Evolutionary conservation across 495 filamentous ascomycete genomes (phyloP).

Genomic region (Cercophora sp.): DNA sequence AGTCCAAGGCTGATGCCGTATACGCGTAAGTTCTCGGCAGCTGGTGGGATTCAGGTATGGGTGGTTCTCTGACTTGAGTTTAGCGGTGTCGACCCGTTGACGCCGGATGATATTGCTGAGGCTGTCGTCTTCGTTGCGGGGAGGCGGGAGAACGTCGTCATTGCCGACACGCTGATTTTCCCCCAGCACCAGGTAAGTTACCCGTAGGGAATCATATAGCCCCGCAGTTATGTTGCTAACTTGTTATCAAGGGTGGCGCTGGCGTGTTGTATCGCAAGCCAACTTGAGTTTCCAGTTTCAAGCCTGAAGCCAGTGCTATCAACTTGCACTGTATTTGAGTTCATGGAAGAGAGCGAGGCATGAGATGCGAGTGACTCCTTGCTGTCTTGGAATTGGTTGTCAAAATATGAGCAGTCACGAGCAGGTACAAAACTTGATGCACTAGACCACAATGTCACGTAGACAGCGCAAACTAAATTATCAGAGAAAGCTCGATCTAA

Average conservation of each 20-base stretch:
- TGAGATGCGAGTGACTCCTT: too few relatives aligned
- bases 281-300: too few relatives aligned
- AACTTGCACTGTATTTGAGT: too few relatives aligned
- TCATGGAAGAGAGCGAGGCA: too few relatives aligned
- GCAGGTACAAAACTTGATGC: neutral
- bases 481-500: neutral
- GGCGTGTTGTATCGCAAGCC: conserved; percentile 33
- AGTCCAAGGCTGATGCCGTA: conserved; percentile 89
- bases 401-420: neutral
- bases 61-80: neutral
- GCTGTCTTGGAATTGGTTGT: too few relatives aligned
- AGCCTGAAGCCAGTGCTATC: too few relatives aligned
- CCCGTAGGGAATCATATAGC: too few relatives aligned
- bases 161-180: conserved; percentile 88
- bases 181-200: conserved; percentile 75
- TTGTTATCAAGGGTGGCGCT: conserved; percentile 28
- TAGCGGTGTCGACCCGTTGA: conserved; percentile 87
- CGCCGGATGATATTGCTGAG: conserved; percentile 92
- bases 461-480: neutral
- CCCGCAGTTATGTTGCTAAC: neutral
- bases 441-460: neutral
- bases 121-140: conserved; percentile 87
- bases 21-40: conserved; percentile 64
- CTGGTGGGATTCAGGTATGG: neutral
- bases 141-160: conserved; percentile 87